Evolutionary conservation across 352 stramenopile genomes (phyloP).

Genomic region (Globisporangium iwayamae): DNA sequence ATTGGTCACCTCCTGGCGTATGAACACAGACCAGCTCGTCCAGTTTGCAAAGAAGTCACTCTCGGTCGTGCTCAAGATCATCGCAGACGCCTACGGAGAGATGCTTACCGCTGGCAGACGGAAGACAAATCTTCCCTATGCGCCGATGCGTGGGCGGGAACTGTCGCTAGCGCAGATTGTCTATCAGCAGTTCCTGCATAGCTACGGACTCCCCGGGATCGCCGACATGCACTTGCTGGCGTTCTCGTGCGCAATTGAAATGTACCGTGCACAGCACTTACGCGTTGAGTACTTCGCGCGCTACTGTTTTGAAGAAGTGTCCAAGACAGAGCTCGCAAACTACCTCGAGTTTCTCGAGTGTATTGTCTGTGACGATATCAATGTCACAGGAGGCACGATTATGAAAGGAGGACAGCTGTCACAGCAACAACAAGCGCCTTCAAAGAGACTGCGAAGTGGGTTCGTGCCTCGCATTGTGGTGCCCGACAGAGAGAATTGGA

Average conservation of each 20-base stretch:
- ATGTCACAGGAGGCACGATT: slow-evolving; percentile 1
- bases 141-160: slow-evolving; percentile 22
- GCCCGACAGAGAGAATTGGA: slow-evolving; percentile 69
- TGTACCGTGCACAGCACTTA: slow-evolving; percentile 58
- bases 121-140: slow-evolving; percentile 22
- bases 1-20: slow-evolving; percentile 78
- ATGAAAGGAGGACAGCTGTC: slow-evolving; percentile 2
- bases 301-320: slow-evolving; percentile 74
- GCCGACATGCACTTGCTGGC: slow-evolving; percentile 79
- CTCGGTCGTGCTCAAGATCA: slow-evolving; percentile 56
- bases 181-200: slow-evolving; percentile 81
- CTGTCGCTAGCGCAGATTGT: slow-evolving; percentile 68
- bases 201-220: slow-evolving; percentile 71
- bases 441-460: slow-evolving; percentile 30
- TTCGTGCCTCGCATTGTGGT: slow-evolving; percentile 54
- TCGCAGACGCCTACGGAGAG: slow-evolving; percentile 71
- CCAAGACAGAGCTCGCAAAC: slow-evolving; percentile 44
- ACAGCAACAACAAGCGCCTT: slow-evolving; percentile 1
- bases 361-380: slow-evolving; percentile 55
- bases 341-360: slow-evolving; percentile 79
- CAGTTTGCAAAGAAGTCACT: slow-evolving; percentile 81
- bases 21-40: slow-evolving; percentile 75
- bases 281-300: slow-evolving; percentile 73
- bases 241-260: slow-evolving; percentile 66
- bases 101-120: slow-evolving; percentile 54